Base-by-base conservation (phyloP, 2,329 filamentous ascomycete genomes). In the Colletotrichum trifolii region DNA sequence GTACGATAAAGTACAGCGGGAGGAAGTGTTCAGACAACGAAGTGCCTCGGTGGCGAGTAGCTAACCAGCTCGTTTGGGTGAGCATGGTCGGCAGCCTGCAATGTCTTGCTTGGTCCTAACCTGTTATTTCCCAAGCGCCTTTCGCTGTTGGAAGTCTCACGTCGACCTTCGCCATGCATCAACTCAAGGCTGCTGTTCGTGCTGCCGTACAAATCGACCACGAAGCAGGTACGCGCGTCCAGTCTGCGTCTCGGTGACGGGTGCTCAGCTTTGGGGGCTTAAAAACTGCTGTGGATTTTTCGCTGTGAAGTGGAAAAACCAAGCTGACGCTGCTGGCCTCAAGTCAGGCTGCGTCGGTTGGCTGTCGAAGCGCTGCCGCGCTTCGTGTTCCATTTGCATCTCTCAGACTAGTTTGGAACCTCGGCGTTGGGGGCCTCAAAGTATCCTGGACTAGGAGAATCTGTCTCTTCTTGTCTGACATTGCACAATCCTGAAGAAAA, bases 211-310 rank as follows among this genome's bases (percentile, higher is more conserved):
- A 25, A 25, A 25, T 25, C 25, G 25, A 45, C 57, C 36, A 62
- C 58, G 58, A 65, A 62, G 52, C 36, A 52, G 47, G 33, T 42
- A 53, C 58, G 47, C 58, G 63, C 40, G 47, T 56, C 15, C 46
- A n/a, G 6, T 39, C n/a, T 40, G 12, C 34, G 46, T 34, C 54
- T 35, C 40, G 39, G 34, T 54, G 52, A 17, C 25, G 25, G 4
- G 12, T 56, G 34, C 39, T 65, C 58, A 57, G 58, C 58, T 43
- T 57, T 65, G 58, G 52, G 63, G 63, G 52, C 63, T 8, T 10
- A 2, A 40, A 8, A 1, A 4, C 4, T 25, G 25, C 25, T 25
- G 25, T 25, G 25, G 5, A 25, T 25, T 15, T 35, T 35, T 42
- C 40, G 62, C 62, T 15, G 58, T 55, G 52, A 56, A 50, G 36